Evolutionary conservation across 2,329 filamentous ascomycete genomes (phyloP).

Genomic region (Exophiala calicioides): DNA sequence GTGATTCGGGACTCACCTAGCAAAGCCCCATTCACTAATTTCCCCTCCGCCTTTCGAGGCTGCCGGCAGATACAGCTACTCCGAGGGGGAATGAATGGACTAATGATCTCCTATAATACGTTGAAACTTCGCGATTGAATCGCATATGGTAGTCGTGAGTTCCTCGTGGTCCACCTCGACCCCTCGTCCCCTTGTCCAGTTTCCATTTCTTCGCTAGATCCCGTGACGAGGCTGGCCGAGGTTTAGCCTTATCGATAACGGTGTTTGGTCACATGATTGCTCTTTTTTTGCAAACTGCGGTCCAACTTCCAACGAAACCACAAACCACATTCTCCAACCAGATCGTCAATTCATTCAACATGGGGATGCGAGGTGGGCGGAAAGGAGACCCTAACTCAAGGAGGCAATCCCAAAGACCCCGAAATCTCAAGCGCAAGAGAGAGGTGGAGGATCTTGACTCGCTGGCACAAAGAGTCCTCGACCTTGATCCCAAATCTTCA

Average conservation of each 20-base stretch:
- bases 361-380: constrained; percentile 19
- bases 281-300: constrained; percentile 7
- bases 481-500: constrained; percentile 44
- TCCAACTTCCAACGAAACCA: neutral
- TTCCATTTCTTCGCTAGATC: too few relatives aligned
- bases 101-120: too few relatives aligned
- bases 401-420: constrained; percentile 18
- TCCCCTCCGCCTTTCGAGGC: too few relatives aligned
- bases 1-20: too few relatives aligned
- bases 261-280: constrained; percentile 6
- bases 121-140: too few relatives aligned
- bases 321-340: neutral
- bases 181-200: too few relatives aligned
- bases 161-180: too few relatives aligned
- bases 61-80: too few relatives aligned
- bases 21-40: too few relatives aligned
- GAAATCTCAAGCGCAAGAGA: constrained; percentile 49
- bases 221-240: constrained; percentile 9
- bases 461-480: constrained; percentile 46
- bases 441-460: constrained; percentile 46
- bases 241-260: constrained; percentile 17
- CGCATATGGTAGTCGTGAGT: too few relatives aligned
- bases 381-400: constrained; percentile 6
- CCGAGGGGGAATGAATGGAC: too few relatives aligned
- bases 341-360: neutral